These are phyloP conservation scores for Pseudevernia furfuracea DNA, from an alignment of 495 filamentous ascomycete genomes.

Conservation along the genomic window DNA sequence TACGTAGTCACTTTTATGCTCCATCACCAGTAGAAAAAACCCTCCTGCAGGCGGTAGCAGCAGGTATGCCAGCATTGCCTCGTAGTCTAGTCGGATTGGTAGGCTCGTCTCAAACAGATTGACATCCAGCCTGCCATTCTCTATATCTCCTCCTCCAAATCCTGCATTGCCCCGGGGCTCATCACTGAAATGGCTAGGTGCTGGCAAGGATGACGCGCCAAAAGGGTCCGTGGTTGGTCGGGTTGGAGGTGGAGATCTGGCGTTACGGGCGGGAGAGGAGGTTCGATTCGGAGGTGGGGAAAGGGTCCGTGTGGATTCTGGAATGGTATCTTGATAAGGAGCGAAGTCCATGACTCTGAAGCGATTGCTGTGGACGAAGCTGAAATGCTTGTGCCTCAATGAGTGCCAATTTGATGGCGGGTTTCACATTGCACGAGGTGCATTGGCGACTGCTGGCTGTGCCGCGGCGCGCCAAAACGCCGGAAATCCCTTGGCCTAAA, in stretches of 20 bases:
- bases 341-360: slow-evolving; percentile 75
- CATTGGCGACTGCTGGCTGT: neutral
- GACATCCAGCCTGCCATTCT: slow-evolving; percentile 58
- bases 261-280: slow-evolving; percentile 41
- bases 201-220: slow-evolving; percentile 36
- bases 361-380: neutral
- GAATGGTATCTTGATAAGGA: slow-evolving; percentile 84
- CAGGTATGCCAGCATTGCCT: slow-evolving; percentile 87
- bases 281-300: slow-evolving; percentile 54
- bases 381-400: neutral
- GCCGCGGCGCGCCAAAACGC: slow-evolving; percentile 1
- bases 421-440: neutral
- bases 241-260: slow-evolving; percentile 30
- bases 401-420: neutral
- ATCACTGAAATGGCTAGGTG: slow-evolving; percentile 36
- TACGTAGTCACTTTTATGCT: slow-evolving; percentile 95
- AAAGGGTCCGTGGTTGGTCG: slow-evolving; percentile 29
- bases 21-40: slow-evolving; percentile 73
- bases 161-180: slow-evolving; percentile 11
- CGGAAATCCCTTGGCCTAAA: neutral
- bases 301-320: slow-evolving; percentile 64
- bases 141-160: slow-evolving; percentile 30
- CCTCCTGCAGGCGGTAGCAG: slow-evolving; percentile 79
- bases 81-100: slow-evolving; percentile 76
- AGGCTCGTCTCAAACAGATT: slow-evolving; percentile 74